Conservation (phyloP, 768 basidiomycete genomes). For the Termitomyces sp. region DNA sequence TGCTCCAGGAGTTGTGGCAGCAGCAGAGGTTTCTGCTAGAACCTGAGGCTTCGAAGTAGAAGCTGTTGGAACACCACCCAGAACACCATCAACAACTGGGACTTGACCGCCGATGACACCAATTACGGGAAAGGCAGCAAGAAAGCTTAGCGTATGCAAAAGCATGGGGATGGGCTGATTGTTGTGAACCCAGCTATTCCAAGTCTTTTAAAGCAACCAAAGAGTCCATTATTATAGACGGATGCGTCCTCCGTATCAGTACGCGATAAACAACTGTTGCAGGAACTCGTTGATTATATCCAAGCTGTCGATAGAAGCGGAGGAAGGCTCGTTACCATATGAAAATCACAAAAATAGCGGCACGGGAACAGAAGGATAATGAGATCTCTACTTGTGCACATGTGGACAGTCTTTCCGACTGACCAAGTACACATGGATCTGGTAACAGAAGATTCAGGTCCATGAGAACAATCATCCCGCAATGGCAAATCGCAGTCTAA, state of each 20-base stretch:
- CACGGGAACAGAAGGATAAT: neutral
- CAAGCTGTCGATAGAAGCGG: neutral
- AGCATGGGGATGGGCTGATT: conserved; percentile 3
- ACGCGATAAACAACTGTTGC: neutral
- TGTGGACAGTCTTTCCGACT: conserved; percentile 1
- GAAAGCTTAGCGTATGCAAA: conserved; percentile 3
- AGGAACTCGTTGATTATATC: neutral
- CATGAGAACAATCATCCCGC: conserved; percentile 1
- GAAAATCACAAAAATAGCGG: neutral
- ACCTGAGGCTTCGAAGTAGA: conserved; percentile 16
- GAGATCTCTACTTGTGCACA: neutral
- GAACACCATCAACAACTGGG: conserved; percentile 47
- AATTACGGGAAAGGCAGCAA: conserved; percentile 6
- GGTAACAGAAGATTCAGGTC: neutral
- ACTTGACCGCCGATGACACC: conserved; percentile 36
- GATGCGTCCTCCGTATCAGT: conserved; percentile 20
- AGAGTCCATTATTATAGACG: neutral
- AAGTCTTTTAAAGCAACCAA: conserved; percentile 3
- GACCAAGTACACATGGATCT: neutral
- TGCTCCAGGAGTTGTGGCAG: conserved; percentile 38
- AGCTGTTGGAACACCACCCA: conserved; percentile 42
- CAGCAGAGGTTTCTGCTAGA: conserved; percentile 17
- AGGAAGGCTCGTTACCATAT: neutral
- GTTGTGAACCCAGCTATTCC: neutral
- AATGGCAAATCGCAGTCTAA: neutral